phyloP scores from a whole-genome alignment of 306 rosid species.

The Castanea crenata region DNA sequence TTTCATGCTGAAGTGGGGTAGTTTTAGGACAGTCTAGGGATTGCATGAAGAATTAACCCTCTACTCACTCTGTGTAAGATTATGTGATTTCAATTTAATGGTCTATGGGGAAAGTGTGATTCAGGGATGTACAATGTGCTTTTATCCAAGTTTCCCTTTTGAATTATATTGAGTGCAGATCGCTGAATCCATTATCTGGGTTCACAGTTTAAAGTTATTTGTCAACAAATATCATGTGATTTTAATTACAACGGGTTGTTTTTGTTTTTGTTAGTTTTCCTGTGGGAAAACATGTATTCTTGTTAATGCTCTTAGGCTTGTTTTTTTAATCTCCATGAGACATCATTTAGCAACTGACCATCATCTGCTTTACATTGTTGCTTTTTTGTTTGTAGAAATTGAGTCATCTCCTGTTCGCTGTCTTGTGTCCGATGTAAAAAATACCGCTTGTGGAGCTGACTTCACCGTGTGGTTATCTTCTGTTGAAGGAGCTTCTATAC shows the following conservation, averaged over 20 bases:
- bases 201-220: not conserved
- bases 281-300: not conserved
- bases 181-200: not conserved
- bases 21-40: not conserved
- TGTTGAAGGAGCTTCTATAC: constrained; percentile 87
- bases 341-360: not conserved
- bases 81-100: not conserved
- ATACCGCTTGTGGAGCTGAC: constrained; percentile 79
- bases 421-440: constrained; percentile 76
- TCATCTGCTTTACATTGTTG: not conserved
- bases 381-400: constrained; percentile 48
- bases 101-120: not conserved
- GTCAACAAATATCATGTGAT: not conserved
- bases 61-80: not conserved
- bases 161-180: not conserved
- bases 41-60: not conserved
- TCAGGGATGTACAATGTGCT: not conserved
- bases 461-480: constrained; percentile 92
- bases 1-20: not conserved
- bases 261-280: not conserved
- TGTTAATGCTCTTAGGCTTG: not conserved
- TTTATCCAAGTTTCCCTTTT: not conserved
- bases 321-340: not conserved
- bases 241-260: not conserved
- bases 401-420: constrained; percentile 87